phyloP scores from a whole-genome alignment of 257 asterid genomes.

The Verbascum thapsus region DNA sequence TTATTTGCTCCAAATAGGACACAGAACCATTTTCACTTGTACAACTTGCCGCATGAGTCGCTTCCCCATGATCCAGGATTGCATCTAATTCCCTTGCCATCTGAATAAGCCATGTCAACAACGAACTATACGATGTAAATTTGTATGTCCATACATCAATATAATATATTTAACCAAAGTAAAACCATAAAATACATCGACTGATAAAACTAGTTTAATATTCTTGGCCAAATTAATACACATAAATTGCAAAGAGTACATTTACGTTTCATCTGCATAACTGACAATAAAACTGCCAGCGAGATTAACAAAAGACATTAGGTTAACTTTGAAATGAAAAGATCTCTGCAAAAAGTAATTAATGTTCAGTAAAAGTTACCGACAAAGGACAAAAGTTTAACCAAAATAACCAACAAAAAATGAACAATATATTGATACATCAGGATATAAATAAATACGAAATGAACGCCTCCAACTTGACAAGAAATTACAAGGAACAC shows the following conservation, averaged over 20 bases:
- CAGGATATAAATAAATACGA: slow-evolving; percentile 25
- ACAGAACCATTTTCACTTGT: slow-evolving; percentile 52
- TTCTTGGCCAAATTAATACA: slow-evolving; percentile 11
- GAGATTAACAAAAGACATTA: slow-evolving; percentile 4
- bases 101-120: slow-evolving; percentile 48
- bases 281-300: slow-evolving; percentile 12
- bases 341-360: not conserved
- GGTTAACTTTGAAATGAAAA: slow-evolving; percentile 9
- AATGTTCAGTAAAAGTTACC: slow-evolving; percentile 13
- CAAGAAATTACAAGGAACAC: slow-evolving; percentile 3
- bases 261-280: slow-evolving; percentile 11
- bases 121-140: slow-evolving; percentile 17
- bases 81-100: slow-evolving; percentile 95
- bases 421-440: not conserved
- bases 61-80: slow-evolving; percentile 84
- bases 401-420: slow-evolving; percentile 13
- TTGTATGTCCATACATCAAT: not conserved
- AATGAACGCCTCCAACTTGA: slow-evolving; percentile 10
- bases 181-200: slow-evolving; percentile 13
- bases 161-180: slow-evolving; percentile 16
- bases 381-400: not conserved
- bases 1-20: slow-evolving; percentile 73
- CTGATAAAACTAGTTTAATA: slow-evolving; percentile 8
- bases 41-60: slow-evolving; percentile 62
- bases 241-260: slow-evolving; percentile 1